phyloP scores from a whole-genome alignment of 23 red algal species.

The Rhodosorus marinus region DNA sequence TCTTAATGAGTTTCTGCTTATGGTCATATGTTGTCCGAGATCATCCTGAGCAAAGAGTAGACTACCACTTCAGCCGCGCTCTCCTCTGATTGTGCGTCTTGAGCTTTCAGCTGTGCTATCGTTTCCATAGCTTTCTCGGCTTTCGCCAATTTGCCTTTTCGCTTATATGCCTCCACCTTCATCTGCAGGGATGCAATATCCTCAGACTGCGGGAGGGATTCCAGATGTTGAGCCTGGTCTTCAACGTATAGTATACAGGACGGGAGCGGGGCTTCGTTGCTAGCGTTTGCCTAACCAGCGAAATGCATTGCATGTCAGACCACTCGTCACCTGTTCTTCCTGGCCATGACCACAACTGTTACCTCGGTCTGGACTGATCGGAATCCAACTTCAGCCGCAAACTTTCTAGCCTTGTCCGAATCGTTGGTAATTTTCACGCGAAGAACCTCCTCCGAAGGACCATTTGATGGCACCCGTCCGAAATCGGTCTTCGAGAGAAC shows the following conservation, averaged over 20 bases:
- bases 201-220: not conserved
- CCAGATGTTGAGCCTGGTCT: no score
- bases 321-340: not conserved
- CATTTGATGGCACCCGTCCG: not conserved
- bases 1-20: no score
- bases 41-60: no score
- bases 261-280: not conserved
- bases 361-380: not conserved
- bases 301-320: not conserved
- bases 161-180: slow-evolving; percentile 6
- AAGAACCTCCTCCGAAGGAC: not conserved
- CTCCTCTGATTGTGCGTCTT: no score
- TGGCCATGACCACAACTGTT: not conserved
- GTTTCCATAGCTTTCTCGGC: not conserved
- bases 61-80: no score
- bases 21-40: no score
- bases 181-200: slow-evolving; percentile 4
- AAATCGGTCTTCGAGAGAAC: not conserved
- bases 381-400: not conserved
- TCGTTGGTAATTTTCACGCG: slow-evolving; percentile 6
- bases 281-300: not conserved
- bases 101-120: slow-evolving; percentile 2
- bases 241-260: no score
- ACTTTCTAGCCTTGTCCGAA: slow-evolving; percentile 10
- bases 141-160: slow-evolving; percentile 19